Evolutionary conservation across 2,329 filamentous ascomycete species (phyloP), one percentile per base, ranked within the genome.

Genomic region (Fusarium torulosum): DNA sequence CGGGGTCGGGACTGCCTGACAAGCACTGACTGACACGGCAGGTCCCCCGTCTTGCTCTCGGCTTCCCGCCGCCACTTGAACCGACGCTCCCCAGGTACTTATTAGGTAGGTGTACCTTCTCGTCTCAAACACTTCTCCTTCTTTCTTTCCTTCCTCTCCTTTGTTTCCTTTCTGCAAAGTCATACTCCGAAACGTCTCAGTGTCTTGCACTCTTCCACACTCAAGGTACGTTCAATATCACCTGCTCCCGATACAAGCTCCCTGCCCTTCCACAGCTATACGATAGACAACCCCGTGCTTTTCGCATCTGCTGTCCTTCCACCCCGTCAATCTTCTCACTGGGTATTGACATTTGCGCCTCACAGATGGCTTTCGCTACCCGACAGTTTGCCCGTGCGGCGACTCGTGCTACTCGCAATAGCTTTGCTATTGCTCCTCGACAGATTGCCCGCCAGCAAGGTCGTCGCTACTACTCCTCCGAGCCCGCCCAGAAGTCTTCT

Each of bases 391-490:
- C 84, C 78, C 86, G 86, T 76, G 82, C 85, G 70, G 83, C 89
- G 59, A 81, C 90, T 76, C 87, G 87, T 75, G 82, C 86, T 43
- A 67, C 74, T 38, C 88, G 86, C 74, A 86, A 83, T 74, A 83
- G 87, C 69, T 85, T 92, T 77, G 81, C 83, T 70, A 82, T 85
- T 55, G 83, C 85, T 44, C 84, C 86, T 54, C 87, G 90, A 72
- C 87, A 91, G 74, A 85, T 88, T 71, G 90, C 94, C 84, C 91
- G 91, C 79, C 88, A 90, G 76, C 85, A 90, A 75, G 88, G 88
- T 75, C 91, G 90, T 72, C 92, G 93, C 71, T 90, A 89, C 80
- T 97, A 96, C 82, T 90, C 94, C 43, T 91, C 91, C 56, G 89
- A 89, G 80, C 81, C 88, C 53, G 80, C 83, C 72, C 83, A 86